Evolutionary conservation across 148 eudicot species (phyloP), one percentile per base, ranked within the genome.

Genomic region (Camellia japonica): DNA sequence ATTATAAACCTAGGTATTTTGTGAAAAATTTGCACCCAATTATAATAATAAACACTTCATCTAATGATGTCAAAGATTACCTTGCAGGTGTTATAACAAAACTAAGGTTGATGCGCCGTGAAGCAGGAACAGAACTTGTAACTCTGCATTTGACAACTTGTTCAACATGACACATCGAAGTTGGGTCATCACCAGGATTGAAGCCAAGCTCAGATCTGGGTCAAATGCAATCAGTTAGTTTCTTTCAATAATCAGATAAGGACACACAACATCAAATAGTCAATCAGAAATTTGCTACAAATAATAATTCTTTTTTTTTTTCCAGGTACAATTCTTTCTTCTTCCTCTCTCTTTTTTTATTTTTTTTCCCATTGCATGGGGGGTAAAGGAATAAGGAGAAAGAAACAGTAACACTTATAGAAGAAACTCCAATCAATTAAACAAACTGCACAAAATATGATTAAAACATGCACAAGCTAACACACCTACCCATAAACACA

Each of bases 61-160:
- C 20, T 6, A 41, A 41, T 70, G 19, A 71, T 2, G 15, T 44
- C 20, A 51, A 20, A 71, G 69, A 54, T 42, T 75, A 81, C 92
- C 91, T 90, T 68, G 86, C 64, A 42, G 94, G 89, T n/a, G 89
- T 87, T 73, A 89, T 91, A 73, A 82, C 84, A 83, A 96, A 92
- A 83, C 99, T 96, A 76, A 96, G 93, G 86, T 82, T 92, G 83
- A 96, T 92, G 58, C 93, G 84, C 76, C 86, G 90, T 74, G 91
- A 85, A 76, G 92, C 86, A 81, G 97, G 97, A 83, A 83, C 73
- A 75, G 94, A 90, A 82, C 93, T 87, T 75, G 90, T 91, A 75
- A 96, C 93, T 87, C 99, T 87, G 87, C 99, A 96, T 87, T 96
- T 96, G 69, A 96, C 95, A 65, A 96, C 99, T 87, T 96, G 92